Evolutionary conservation across 768 basidiomycete genomes (phyloP), one percentile per base, ranked within the genome.

Genomic region (Nidularia pulvinata): DNA sequence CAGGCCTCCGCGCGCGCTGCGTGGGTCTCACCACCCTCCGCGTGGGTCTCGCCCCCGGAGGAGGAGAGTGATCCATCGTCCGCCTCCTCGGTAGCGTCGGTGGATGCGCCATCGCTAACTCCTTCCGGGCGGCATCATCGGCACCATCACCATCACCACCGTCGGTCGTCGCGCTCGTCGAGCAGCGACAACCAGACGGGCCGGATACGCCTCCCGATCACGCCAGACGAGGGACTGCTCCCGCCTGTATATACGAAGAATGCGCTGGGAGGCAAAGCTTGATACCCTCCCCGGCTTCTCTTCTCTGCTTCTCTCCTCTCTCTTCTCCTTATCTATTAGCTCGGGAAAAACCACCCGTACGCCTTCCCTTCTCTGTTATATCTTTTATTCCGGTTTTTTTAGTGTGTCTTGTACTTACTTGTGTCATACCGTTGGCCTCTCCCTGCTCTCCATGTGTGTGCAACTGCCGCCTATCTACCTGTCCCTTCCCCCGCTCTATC

Each of bases 1-100:
- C 83, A 81, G 1, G 77, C 79, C 32, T 76, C 71, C 16, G 82
- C 81, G n/a, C 82, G 75, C 49, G 88, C 89, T 60, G 88, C 84
- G 7, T 90, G 89, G 89, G 73, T 91, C 7, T 69, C 75, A 2
- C 62, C 58, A 33, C 67, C 48, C 53, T 65, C 53, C 44, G 42
- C 48, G 57, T 25, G 25, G 25, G 42, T 34, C 64, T 45, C 39
- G 33, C 46, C 44, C 10, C 35, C 51, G 46, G 35, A 52, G 50
- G 51, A 52, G 49, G n/a, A 48, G 16, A 13, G 16, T 7, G n/a
- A 16, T 49, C 53, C 65, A 57, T 57, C 64, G 55, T 51, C 69
- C 51, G 47, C 68, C 61, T 43, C 65, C 57, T 51, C 67, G 57
- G 33, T 65, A 56, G 53, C 69, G 64, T 36, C 33, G 30, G 13